Evolutionary conservation across 805 yeast species (phyloP).

Genomic region (Suhomyces faveliae): DNA sequence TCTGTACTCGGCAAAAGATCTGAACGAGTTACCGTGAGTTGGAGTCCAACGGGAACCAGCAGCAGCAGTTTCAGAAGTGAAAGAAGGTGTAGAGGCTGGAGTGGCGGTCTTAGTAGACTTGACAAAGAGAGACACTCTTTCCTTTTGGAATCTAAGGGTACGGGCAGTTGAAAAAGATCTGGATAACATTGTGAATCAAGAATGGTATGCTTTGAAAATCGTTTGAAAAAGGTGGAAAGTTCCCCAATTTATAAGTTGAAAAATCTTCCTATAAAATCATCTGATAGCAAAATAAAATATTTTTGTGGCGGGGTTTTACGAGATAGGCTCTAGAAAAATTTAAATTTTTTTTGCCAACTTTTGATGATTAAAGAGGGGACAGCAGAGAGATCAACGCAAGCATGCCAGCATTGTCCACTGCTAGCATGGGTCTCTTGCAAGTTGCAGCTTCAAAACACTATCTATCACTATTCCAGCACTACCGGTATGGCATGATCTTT

Average conservation of each 20-base stretch:
- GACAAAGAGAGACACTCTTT: slow-evolving; percentile 24
- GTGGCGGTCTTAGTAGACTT: slow-evolving; percentile 18
- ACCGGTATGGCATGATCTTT: not conserved
- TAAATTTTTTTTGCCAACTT: too few species aligned
- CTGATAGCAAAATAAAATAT: not conserved
- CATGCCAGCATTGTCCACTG: too few species aligned
- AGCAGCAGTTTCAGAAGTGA: slow-evolving; percentile 13
- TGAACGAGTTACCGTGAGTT: slow-evolving; percentile 37
- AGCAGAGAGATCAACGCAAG: too few species aligned
- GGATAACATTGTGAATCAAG: slow-evolving; percentile 3
- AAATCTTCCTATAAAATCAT: slow-evolving; percentile 2
- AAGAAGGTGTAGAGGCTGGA: slow-evolving; percentile 8
- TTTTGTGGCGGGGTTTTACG: slow-evolving; percentile 3
- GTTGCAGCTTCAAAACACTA: too few species aligned
- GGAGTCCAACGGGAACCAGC: slow-evolving; percentile 36
- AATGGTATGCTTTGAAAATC: not conserved
- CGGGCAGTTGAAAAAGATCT: slow-evolving; percentile 25
- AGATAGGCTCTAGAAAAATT: not conserved
- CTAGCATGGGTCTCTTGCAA: too few species aligned
- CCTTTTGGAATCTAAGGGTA: slow-evolving; percentile 27
- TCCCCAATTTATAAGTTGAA: slow-evolving; percentile 3
- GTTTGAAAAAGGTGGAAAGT: not conserved
- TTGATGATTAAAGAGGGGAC: too few species aligned
- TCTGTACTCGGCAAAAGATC: slow-evolving; percentile 46
- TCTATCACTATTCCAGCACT: not conserved